These are phyloP conservation scores for Lippia alba DNA, from an alignment of 305 asterid species.

Conservation along the genomic window DNA sequence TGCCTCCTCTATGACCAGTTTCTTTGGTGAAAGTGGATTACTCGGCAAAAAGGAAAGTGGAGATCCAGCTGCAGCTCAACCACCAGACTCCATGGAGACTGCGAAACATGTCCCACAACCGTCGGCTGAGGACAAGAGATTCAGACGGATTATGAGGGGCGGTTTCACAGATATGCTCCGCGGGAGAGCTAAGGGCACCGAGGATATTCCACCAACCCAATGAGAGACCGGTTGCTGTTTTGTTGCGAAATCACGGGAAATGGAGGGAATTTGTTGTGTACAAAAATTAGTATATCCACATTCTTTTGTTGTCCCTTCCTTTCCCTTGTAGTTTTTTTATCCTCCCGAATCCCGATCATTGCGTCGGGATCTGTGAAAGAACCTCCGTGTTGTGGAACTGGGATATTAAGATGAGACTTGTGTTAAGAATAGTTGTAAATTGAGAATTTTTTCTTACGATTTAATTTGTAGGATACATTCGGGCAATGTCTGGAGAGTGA, in stretches of 20 bases:
- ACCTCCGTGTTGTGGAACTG: neutral
- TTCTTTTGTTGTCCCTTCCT: slow-evolving; percentile 21
- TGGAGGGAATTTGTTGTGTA: slow-evolving; percentile 22
- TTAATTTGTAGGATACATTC: too few species aligned
- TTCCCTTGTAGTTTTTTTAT: slow-evolving; percentile 2
- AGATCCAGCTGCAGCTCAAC: slow-evolving; percentile 44
- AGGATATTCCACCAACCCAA: slow-evolving; percentile 56
- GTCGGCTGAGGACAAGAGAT: slow-evolving; percentile 82
- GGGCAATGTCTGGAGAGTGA: too few species aligned
- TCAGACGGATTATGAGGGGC: slow-evolving; percentile 90
- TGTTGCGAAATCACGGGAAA: slow-evolving; percentile 33
- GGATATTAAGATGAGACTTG: too few species aligned
- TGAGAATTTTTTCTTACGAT: too few species aligned
- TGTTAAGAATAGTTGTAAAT: too few species aligned
- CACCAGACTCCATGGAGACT: slow-evolving; percentile 47
- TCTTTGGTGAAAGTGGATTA: slow-evolving; percentile 88
- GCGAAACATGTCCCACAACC: slow-evolving; percentile 49
- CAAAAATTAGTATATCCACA: slow-evolving; percentile 2
- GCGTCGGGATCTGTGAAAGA: neutral
- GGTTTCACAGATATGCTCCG: slow-evolving; percentile 91
- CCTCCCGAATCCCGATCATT: neutral
- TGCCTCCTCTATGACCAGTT: slow-evolving; percentile 84
- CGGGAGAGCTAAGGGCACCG: slow-evolving; percentile 70
- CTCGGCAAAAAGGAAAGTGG: slow-evolving; percentile 76
- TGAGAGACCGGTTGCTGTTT: slow-evolving; percentile 33